These are phyloP conservation scores for Backusella westeae DNA, from an alignment of 192 early-diverging fungal species.

Conservation along the genomic window DNA sequence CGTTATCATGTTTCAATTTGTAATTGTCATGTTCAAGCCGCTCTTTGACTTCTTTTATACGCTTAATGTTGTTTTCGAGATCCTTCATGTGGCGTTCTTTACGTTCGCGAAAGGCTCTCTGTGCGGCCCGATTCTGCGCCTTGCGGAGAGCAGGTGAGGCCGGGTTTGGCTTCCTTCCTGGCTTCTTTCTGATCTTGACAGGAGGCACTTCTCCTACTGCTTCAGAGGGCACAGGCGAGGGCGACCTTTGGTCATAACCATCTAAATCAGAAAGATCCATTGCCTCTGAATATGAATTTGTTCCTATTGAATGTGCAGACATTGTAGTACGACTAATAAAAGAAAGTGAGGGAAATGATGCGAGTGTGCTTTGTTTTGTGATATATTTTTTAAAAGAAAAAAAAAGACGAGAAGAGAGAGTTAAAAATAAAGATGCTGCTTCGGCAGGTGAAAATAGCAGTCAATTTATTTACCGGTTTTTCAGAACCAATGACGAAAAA, in stretches of 20 bases:
- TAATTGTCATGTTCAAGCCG: slow-evolving; percentile 39
- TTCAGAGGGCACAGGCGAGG: neutral
- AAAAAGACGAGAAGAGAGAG: no score
- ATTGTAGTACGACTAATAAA: neutral
- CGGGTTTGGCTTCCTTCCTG: slow-evolving; percentile 61
- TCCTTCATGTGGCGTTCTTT: slow-evolving; percentile 76
- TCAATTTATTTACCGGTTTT: no score
- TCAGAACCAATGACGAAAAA: no score
- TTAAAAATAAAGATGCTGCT: no score
- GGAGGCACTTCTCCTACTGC: slow-evolving; percentile 11
- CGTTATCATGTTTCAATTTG: slow-evolving; percentile 41
- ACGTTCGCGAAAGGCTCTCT: slow-evolving; percentile 85
- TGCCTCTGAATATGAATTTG: slow-evolving; percentile 9
- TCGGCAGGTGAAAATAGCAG: no score
- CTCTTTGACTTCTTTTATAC: slow-evolving; percentile 57
- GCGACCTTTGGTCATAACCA: neutral
- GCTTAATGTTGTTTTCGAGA: slow-evolving; percentile 70
- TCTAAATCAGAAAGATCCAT: slow-evolving; percentile 10
- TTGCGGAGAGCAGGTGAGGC: slow-evolving; percentile 57
- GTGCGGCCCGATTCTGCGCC: slow-evolving; percentile 87
- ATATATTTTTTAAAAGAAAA: no score
- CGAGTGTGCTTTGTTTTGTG: no score
- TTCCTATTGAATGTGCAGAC: neutral
- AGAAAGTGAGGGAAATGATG: no score
- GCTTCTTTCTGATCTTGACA: slow-evolving; percentile 51